Percentiles rank a stretch among this genome's conserved stretches.
Evolutionary conservation across 306 rosid genomes (phyloP).

Genomic region (Cicer cuneatum): DNA sequence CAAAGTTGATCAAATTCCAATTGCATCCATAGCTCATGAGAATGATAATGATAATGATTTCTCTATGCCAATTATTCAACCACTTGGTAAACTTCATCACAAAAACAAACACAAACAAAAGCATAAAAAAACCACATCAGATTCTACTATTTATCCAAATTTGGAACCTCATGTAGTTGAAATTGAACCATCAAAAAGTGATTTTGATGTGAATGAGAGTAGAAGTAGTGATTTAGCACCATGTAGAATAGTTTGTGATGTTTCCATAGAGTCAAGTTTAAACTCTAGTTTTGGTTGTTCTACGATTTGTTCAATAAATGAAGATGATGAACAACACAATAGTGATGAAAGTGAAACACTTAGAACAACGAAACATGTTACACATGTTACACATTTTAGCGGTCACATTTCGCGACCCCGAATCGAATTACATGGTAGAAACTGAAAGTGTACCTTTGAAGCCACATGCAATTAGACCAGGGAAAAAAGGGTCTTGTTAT

Average conservation of each 20-base stretch:
- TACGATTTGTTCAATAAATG: slow-evolving; percentile 58
- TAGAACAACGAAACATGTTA: slow-evolving; percentile 53
- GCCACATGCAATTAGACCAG: slow-evolving; percentile 60
- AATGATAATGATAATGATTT: not conserved
- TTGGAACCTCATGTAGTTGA: slow-evolving; percentile 9
- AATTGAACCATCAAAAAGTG: slow-evolving; percentile 11
- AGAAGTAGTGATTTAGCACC: slow-evolving; percentile 18
- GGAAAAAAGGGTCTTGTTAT: slow-evolving; percentile 74
- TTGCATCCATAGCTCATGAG: slow-evolving; percentile 57
- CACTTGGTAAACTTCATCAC: slow-evolving; percentile 52
- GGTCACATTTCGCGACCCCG: slow-evolving; percentile 67
- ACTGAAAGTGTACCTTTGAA: slow-evolving; percentile 40
- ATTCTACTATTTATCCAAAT: slow-evolving; percentile 31
- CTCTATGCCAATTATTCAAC: slow-evolving; percentile 69
- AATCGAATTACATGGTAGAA: slow-evolving; percentile 41
- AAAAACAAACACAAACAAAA: not conserved
- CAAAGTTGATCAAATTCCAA: slow-evolving; percentile 62
- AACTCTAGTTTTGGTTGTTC: slow-evolving; percentile 54
- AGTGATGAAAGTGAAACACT: not conserved
- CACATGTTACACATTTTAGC: too few relatives aligned
- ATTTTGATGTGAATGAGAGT: slow-evolving; percentile 15
- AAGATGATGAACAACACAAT: slow-evolving; percentile 39
- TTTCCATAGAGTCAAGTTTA: slow-evolving; percentile 50
- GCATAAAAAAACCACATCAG: not conserved
- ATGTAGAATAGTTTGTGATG: slow-evolving; percentile 30